phyloP scores from a whole-genome alignment of 2,329 filamentous ascomycete species.

The Aspergillus proliferans region DNA sequence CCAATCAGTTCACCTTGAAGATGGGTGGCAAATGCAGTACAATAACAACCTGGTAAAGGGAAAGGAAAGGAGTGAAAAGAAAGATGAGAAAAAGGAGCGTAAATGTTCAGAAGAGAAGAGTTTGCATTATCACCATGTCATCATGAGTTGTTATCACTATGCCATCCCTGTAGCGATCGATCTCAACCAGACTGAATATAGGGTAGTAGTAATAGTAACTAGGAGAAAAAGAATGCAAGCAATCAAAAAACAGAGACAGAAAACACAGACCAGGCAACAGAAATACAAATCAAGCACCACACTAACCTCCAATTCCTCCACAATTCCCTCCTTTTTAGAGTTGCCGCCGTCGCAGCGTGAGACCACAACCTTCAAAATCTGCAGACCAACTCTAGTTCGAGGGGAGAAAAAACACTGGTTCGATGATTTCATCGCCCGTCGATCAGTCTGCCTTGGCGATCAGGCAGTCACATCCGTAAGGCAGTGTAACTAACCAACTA shows the following conservation, averaged over 20 bases:
- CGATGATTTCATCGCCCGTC: too few relatives aligned
- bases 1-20: background rate
- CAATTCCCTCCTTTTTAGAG: background rate
- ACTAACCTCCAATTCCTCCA: background rate
- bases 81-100: background rate
- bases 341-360: background rate
- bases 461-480: background rate
- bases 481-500: too few relatives aligned
- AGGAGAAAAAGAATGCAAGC: background rate
- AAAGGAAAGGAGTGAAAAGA: background rate
- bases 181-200: too few relatives aligned
- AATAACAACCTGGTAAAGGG: background rate
- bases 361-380: background rate
- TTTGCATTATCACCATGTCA: background rate
- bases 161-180: too few relatives aligned
- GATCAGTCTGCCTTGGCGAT: background rate
- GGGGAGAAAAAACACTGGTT: too few relatives aligned
- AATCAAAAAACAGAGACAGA: background rate
- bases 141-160: background rate
- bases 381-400: background rate
- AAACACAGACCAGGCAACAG: background rate
- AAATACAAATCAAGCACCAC: background rate
- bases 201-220: too few relatives aligned
- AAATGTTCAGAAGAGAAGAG: background rate
- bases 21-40: background rate